These are phyloP conservation scores for Diphasiastrum complanatum DNA, from an alignment of 83 land plant genomes.

Conservation along the genomic window DNA sequence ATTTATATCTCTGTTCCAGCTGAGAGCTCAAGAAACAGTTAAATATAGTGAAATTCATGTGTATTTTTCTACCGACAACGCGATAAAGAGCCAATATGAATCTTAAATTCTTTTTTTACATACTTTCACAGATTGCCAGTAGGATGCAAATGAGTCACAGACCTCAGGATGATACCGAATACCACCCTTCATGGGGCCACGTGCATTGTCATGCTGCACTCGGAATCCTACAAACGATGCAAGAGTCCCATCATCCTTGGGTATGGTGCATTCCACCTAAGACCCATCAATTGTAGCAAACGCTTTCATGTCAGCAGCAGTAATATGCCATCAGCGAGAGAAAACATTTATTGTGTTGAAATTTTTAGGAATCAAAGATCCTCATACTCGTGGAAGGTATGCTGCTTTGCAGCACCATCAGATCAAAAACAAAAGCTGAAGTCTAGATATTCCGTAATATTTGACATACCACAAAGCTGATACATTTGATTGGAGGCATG, in stretches of 20 bases:
- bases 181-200: conserved; percentile 17
- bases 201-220: conserved; percentile 14
- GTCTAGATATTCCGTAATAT: too few relatives aligned
- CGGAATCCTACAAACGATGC: conserved; percentile 11
- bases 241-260: neutral
- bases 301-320: too few relatives aligned
- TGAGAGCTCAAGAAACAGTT: too few relatives aligned
- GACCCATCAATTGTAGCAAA: neutral
- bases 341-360: neutral
- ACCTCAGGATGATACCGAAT: conserved; percentile 13
- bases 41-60: too few relatives aligned
- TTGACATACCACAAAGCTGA: too few relatives aligned
- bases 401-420: too few relatives aligned
- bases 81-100: neutral
- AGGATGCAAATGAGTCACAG: conserved; percentile 1
- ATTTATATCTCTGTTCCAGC: too few relatives aligned
- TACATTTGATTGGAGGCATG: too few relatives aligned
- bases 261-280: conserved; percentile 11
- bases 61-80: too few relatives aligned
- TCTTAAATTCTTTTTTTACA: neutral
- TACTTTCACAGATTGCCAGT: neutral
- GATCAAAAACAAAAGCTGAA: too few relatives aligned
- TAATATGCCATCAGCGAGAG: too few relatives aligned
- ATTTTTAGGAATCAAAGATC: neutral
- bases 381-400: neutral